A percentile compares a stretch with the other conserved stretches of the same genome.
phyloP scores from a whole-genome alignment of 352 stramenopile species.

The Phytophthora pinifolia region DNA sequence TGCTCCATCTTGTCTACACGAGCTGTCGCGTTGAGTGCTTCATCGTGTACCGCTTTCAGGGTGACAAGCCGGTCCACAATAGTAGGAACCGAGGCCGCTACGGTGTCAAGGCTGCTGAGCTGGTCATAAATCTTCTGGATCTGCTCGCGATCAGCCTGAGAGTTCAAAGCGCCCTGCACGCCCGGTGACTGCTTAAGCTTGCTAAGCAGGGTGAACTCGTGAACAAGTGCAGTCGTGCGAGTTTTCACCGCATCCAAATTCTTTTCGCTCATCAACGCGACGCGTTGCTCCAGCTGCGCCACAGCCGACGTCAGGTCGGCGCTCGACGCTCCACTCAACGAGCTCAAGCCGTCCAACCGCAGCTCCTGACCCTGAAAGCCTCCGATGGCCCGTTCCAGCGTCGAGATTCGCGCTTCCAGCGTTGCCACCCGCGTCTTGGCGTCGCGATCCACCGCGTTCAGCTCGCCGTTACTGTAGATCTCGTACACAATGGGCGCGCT shows the following conservation, averaged over 20 bases:
- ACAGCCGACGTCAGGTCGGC: constrained; percentile 48
- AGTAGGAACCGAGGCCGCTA: constrained; percentile 56
- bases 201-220: constrained; percentile 75
- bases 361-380: constrained; percentile 53
- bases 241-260: constrained; percentile 80
- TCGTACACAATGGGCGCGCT: constrained; percentile 69
- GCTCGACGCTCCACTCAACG: constrained; percentile 18
- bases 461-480: constrained; percentile 77
- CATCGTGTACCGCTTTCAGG: constrained; percentile 75
- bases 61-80: constrained; percentile 74
- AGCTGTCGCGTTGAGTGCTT: constrained; percentile 44
- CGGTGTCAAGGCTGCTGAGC: constrained; percentile 57
- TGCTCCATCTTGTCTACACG: constrained; percentile 68
- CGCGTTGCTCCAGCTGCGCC: constrained; percentile 64
- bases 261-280: constrained; percentile 71
- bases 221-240: constrained; percentile 70
- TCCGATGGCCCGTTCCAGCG: constrained; percentile 60
- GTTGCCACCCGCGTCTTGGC: constrained; percentile 57
- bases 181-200: constrained; percentile 77
- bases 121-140: constrained; percentile 76
- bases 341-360: constrained; percentile 41
- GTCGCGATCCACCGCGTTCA: constrained; percentile 68
- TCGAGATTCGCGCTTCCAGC: constrained; percentile 61
- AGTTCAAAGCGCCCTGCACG: constrained; percentile 55
- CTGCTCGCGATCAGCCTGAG: constrained; percentile 64